phyloP scores from a whole-genome alignment of 495 filamentous ascomycete genomes.

The Barbatosphaeria neglecta region DNA sequence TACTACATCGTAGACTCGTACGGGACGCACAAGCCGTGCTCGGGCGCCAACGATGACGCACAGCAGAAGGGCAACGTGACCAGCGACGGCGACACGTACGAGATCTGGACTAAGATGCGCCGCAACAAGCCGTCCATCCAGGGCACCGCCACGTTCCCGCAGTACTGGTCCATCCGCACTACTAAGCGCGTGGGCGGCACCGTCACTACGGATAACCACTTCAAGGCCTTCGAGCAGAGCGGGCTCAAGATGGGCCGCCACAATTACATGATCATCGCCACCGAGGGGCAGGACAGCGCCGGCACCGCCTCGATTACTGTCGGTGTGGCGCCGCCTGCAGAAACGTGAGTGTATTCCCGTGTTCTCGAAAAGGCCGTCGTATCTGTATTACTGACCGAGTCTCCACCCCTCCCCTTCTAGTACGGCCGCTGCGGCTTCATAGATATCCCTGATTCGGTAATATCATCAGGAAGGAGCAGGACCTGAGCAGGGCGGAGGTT shows the following conservation, averaged over 20 bases:
- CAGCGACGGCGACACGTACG: slow-evolving; percentile 44
- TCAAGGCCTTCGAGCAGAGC: slow-evolving; percentile 36
- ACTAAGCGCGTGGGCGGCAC: slow-evolving; percentile 22
- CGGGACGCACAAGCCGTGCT: slow-evolving; percentile 42
- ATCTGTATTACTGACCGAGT: too few relatives aligned
- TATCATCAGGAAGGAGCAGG: too few relatives aligned
- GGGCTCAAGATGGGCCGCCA: slow-evolving; percentile 34
- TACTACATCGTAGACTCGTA: slow-evolving; percentile 55
- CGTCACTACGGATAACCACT: slow-evolving; percentile 35
- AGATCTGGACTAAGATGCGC: slow-evolving; percentile 43
- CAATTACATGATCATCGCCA: slow-evolving; percentile 43
- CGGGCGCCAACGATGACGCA: slow-evolving; percentile 18
- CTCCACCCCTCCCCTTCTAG: too few relatives aligned
- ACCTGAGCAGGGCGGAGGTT: too few relatives aligned
- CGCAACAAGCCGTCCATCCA: slow-evolving; percentile 45
- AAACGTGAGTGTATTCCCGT: background rate
- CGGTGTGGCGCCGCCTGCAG: slow-evolving; percentile 9
- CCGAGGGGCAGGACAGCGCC: slow-evolving; percentile 31
- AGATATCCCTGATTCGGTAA: too few relatives aligned
- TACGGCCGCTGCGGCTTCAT: too few relatives aligned
- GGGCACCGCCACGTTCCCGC: slow-evolving; percentile 48
- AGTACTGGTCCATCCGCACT: slow-evolving; percentile 46
- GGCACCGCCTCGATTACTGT: slow-evolving; percentile 27
- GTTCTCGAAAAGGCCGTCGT: too few relatives aligned
- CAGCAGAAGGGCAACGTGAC: slow-evolving; percentile 38